Conservation (phyloP, 2,329 filamentous ascomycete species). For the Ophiostoma ulmi region DNA sequence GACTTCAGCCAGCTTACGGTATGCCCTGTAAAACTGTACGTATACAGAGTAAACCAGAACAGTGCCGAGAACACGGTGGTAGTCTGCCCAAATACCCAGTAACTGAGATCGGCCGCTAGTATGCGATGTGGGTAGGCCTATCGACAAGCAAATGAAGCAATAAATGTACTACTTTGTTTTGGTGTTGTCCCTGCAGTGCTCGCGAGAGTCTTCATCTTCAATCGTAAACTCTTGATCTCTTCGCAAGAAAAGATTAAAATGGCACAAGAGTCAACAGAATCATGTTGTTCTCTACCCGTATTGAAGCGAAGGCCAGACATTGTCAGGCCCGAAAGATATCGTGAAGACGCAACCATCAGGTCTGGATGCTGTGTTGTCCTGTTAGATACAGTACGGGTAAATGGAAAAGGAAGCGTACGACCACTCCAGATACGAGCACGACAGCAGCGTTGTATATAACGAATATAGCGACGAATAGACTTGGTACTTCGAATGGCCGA, state of each 20-base stretch:
- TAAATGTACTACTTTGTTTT: background rate
- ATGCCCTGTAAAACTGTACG: no score
- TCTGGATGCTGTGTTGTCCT: background rate
- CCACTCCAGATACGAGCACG: background rate
- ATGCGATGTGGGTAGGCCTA: background rate
- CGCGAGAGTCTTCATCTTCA: no score
- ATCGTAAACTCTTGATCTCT: no score
- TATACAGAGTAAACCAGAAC: background rate
- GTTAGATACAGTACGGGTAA: background rate
- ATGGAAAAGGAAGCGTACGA: background rate
- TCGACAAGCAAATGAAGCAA: background rate
- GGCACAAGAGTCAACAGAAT: background rate
- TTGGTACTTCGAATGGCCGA: background rate
- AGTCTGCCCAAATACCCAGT: background rate
- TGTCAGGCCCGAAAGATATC: background rate
- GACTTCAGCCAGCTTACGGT: background rate
- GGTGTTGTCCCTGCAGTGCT: no score
- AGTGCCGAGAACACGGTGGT: background rate
- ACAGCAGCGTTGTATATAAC: conserved; percentile 6
- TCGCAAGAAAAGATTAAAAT: no score
- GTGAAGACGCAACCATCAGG: background rate
- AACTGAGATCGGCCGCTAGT: background rate
- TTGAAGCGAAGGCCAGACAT: background rate
- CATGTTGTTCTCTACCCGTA: background rate
- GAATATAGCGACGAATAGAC: background rate